A percentile compares a stretch with the other conserved stretches of the same genome.
These are phyloP conservation scores for Ogataea chonburiensis DNA, from an alignment of 805 yeast species.

Conservation along the genomic window DNA sequence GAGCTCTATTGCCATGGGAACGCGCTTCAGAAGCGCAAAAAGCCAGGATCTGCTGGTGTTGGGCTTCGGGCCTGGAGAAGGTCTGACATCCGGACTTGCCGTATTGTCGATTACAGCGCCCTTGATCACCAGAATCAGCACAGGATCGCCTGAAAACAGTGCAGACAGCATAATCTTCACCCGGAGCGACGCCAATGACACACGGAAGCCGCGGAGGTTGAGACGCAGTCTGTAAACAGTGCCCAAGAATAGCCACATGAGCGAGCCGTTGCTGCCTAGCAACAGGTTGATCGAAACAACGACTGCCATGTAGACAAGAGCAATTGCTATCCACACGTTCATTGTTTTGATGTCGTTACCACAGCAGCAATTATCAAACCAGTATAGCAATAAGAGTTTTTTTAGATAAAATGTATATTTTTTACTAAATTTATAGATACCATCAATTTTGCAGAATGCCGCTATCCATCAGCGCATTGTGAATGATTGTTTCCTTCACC, in stretches of 20 bases:
- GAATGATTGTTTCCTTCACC: conserved; percentile 55
- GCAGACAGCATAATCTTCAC: conserved; percentile 22
- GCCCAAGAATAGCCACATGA: conserved; percentile 29
- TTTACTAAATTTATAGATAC: neutral
- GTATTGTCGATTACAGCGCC: too few relatives aligned
- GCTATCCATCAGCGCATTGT: conserved; percentile 54
- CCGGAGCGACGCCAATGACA: conserved; percentile 18
- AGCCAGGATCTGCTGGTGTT: too few relatives aligned
- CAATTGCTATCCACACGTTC: conserved; percentile 5
- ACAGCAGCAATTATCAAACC: too few relatives aligned
- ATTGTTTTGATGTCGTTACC: neutral
- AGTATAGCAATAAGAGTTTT: neutral
- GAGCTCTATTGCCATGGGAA: neutral
- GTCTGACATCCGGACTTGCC: too few relatives aligned
- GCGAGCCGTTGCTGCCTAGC: conserved; percentile 20
- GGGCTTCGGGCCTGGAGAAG: too few relatives aligned
- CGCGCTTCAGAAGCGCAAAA: too few relatives aligned
- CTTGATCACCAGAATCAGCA: conserved; percentile 1
- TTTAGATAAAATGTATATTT: neutral
- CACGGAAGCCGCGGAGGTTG: conserved; percentile 5
- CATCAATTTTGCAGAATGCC: conserved; percentile 41
- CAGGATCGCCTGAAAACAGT: conserved; percentile 6
- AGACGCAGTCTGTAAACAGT: conserved; percentile 19
- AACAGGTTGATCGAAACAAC: conserved; percentile 15
- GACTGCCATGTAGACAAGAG: conserved; percentile 10